phyloP scores from a whole-genome alignment of 129 eudicot genomes.

The Rutidosis leptorrhynchoides region DNA sequence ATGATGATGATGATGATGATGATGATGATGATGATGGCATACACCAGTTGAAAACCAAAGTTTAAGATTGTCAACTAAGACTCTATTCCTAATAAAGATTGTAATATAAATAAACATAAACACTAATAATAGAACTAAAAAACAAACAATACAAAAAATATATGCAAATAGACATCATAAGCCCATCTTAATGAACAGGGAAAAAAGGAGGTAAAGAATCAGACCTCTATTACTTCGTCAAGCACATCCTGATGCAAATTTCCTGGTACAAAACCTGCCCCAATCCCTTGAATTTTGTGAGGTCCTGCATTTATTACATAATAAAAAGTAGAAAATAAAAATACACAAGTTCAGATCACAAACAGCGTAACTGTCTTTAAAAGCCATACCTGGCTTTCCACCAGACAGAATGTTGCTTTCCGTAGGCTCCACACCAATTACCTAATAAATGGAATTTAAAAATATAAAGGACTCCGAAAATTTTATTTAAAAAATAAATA shows the following conservation, averaged over 20 bases:
- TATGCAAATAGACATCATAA: slow-evolving; percentile 7
- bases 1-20: too few species aligned
- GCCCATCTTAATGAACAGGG: not conserved
- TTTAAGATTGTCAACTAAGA: not conserved
- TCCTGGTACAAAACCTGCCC: slow-evolving; percentile 98
- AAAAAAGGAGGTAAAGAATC: not conserved
- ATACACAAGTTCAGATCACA: slow-evolving; percentile 22
- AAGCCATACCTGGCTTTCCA: slow-evolving; percentile 91
- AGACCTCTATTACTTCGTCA: slow-evolving; percentile 97
- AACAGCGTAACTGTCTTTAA: not conserved
- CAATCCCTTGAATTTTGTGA: slow-evolving; percentile 99
- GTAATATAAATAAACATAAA: too few species aligned
- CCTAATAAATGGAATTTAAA: slow-evolving; percentile 38
- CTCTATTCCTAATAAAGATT: not conserved
- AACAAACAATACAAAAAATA: not conserved
- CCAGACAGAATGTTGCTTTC: slow-evolving; percentile 96
- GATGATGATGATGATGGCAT: too few species aligned
- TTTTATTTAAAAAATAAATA: not conserved
- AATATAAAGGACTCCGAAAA: not conserved
- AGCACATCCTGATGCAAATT: slow-evolving; percentile 77
- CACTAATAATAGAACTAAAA: too few species aligned
- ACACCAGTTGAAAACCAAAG: too few species aligned
- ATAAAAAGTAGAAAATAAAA: slow-evolving; percentile 43
- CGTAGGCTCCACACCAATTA: slow-evolving; percentile 89
- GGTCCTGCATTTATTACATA: slow-evolving; percentile 83